Percentiles rank a stretch among this genome's conserved stretches.
phyloP scores from a whole-genome alignment of 2,329 filamentous ascomycete genomes.

The Pyricularia grisea region DNA sequence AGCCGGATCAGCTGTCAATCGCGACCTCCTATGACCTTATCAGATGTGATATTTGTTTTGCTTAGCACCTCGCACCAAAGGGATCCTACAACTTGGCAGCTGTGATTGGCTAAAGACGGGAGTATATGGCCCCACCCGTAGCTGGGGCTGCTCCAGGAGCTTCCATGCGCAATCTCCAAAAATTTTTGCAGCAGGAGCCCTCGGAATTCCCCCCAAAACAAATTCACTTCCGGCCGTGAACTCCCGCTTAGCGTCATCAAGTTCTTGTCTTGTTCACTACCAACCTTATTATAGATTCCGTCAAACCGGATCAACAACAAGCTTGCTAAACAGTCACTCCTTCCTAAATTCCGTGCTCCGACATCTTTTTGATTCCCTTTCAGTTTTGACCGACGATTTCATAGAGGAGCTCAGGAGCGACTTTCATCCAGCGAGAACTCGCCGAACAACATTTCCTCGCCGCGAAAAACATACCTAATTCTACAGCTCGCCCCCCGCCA shows the following conservation, averaged over 20 bases:
- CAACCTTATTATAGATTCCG: background rate
- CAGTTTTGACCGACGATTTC: background rate
- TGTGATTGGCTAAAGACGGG: background rate
- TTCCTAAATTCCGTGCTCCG: background rate
- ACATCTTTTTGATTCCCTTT: background rate
- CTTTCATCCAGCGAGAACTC: background rate
- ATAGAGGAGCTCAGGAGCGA: background rate
- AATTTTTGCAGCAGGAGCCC: background rate
- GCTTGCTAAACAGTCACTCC: background rate
- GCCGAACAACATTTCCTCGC: background rate
- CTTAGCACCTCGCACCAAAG: background rate
- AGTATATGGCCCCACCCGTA: background rate
- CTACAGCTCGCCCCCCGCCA: background rate
- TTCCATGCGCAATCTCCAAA: slow-evolving; percentile 1
- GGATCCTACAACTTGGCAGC: background rate
- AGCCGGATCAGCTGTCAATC: slow-evolving; percentile 1
- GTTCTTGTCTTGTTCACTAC: background rate
- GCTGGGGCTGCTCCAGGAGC: background rate
- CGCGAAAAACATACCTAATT: background rate
- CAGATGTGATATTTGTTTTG: slow-evolving; percentile 1
- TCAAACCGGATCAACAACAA: background rate
- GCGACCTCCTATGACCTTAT: slow-evolving; percentile 3
- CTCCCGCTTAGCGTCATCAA: slow-evolving; percentile 2
- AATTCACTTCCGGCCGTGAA: background rate
- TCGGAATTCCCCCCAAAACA: slow-evolving; percentile 1